These are phyloP conservation scores for Sugiyamaella xylanicola DNA, from an alignment of 1,139 yeast species.

Conservation along the genomic window DNA sequence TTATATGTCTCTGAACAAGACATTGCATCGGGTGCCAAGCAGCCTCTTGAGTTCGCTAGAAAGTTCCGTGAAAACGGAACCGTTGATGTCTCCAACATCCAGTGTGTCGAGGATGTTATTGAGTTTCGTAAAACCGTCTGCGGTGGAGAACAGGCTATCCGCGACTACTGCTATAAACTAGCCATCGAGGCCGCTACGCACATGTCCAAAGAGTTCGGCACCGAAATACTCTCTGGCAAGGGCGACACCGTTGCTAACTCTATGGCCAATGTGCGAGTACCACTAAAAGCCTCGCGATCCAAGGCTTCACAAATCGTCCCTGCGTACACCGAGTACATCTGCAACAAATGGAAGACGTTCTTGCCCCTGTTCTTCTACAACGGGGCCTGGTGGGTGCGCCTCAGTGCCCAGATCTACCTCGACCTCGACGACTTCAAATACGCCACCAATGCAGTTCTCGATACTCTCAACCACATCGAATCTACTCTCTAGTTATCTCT, in stretches of 20 bases:
- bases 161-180: conserved; percentile 51
- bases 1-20: conserved; percentile 30
- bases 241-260: conserved; percentile 44
- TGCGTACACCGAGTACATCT: conserved; percentile 29
- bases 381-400: conserved; percentile 51
- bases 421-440: conserved; percentile 56
- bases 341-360: conserved; percentile 47
- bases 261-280: conserved; percentile 54
- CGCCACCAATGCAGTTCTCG: conserved; percentile 45
- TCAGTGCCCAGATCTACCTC: conserved; percentile 63
- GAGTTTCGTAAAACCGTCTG: conserved; percentile 56
- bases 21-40: conserved; percentile 19
- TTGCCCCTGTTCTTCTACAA: conserved; percentile 52
- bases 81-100: conserved; percentile 41
- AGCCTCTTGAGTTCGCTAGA: conserved; percentile 27
- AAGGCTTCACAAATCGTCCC: conserved; percentile 18
- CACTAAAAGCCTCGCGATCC: conserved; percentile 33
- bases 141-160: conserved; percentile 63
- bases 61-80: conserved; percentile 46
- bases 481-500: background rate
- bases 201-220: conserved; percentile 42
- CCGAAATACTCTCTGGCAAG: conserved; percentile 44
- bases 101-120: conserved; percentile 48
- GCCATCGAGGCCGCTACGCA: conserved; percentile 49
- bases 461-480: conserved; percentile 25